Base-by-base conservation (phyloP, 345 rosid genomes). In the Eucalyptus rudis region DNA sequence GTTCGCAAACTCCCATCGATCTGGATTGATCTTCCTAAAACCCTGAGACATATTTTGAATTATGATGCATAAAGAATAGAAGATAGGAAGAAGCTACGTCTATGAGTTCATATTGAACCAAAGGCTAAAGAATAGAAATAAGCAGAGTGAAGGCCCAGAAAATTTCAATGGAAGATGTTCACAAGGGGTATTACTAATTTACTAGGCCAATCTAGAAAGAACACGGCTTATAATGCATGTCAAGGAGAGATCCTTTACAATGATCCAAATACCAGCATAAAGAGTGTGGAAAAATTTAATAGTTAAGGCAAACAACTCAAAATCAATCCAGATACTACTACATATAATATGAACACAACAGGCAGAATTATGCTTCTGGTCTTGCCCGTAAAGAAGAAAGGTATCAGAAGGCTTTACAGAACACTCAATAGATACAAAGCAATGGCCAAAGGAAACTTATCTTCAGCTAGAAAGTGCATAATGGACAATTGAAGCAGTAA, bases 1-100 rank as follows among this genome's bases (percentile, higher is more conserved):
- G 86, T 94, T 94, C 14, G 95, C 96, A 71, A 94, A 95, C 87
- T 94, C 96, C 96, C 97, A 94, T 89, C 92, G 89, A 56, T 95
- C 95, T 3, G 94, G 88, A 62, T 93, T 92, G 47, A 54, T 54
- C 59, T 54, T 54, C 59, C 59, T 54, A 54, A 54, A 54, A 54
- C 59, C 59, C 59, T 54, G 25, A 17, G 59, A 54, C 25, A 54
- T 54, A 54, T 54, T 54, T 54, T 54, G 59, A 20, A 54, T 54
- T 54, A 54, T 54, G 59, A 54, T 54, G 59, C 24, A 54, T 54
- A 22, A 54, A 54, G 59, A 54, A 54, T 58, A 58, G n/a, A 58
- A 58, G 64, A 58, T 58, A 24, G 64, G n/a, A 58, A 25, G 64
- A 58, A 58, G 64, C 29, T 58, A 10, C n/a, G 15, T 58, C 64